Base-by-base conservation (phyloP, 2,329 filamentous ascomycete species). In the Aspergillus piperis region DNA sequence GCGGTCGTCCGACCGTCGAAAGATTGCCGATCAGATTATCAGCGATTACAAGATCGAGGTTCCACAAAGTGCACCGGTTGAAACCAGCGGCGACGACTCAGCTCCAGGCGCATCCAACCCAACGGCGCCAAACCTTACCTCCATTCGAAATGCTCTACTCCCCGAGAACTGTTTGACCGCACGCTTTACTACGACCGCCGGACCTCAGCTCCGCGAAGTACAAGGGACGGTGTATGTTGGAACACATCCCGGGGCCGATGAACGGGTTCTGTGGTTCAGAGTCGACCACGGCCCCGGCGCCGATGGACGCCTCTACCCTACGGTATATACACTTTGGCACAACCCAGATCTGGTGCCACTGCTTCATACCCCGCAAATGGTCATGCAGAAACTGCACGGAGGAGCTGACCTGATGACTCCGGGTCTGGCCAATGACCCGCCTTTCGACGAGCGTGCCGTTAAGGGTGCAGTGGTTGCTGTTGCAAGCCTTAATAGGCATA, bases 401-500 rank as follows among this genome's bases (percentile, higher is more conserved):
- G 88, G 88, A 3, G 87, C 88, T 19, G 87, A 89, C 72, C 76
- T 90, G 51, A 90, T 90, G 88, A 88, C 84, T 1, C 88, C 88
- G 2, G 88, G 88, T 8, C 75, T 90, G 13, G 83, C 86, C 27
- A 82, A 84, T 55, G 86, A 87, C 1, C 86, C 87, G 10, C 86
- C 87, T 2, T 90, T 89, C 68, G 85, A 86, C 3, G 66, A 76
- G 38, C 78, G 78, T 50, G 87, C 87, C 2, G 84, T 80, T 54
- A 84, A 85, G 68, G 86, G 83, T 2, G 79, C 85, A 3, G 75
- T 89, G 25, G 86, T 88, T n/a, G 86, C 85, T 3, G 81, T 90
- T 21, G 86, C 87, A 3, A 84, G 84, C 60, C 73, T 85, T 51
- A 82, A 87, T 62, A 79, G 75, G 19, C 84, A 86, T 30, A 86